A percentile compares a stretch with the other conserved stretches of the same genome.
Evolutionary conservation across 2,329 filamentous ascomycete genomes (phyloP).

Genomic region (Stachybotrys echinatus): DNA sequence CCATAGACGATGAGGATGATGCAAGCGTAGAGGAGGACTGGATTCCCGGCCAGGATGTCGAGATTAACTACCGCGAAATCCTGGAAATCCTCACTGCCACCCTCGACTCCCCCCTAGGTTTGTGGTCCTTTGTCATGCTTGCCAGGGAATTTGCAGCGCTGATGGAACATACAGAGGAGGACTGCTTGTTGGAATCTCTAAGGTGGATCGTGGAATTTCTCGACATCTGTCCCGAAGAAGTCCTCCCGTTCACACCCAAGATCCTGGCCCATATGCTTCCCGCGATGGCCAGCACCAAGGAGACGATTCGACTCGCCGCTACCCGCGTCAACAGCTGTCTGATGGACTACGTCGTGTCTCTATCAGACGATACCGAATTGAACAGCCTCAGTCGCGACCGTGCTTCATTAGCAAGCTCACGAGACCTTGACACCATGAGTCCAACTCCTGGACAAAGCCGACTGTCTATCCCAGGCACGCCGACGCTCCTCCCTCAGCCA

Average conservation of each 20-base stretch:
- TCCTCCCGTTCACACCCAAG: constrained; percentile 88
- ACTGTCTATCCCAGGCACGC: constrained; percentile 32
- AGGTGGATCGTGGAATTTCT: constrained; percentile 96
- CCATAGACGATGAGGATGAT: constrained; percentile 50
- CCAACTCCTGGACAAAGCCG: constrained; percentile 46
- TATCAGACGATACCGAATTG: constrained; percentile 63
- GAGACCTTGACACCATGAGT: constrained; percentile 48
- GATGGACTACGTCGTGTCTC: constrained; percentile 89
- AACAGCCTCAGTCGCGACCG: constrained; percentile 35
- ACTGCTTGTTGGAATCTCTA: constrained; percentile 84
- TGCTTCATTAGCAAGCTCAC: constrained; percentile 45
- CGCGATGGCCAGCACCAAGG: constrained; percentile 86
- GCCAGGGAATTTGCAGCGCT: constrained; percentile 4
- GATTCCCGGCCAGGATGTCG: constrained; percentile 94
- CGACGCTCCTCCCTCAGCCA: constrained; percentile 29
- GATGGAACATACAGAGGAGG: constrained; percentile 59
- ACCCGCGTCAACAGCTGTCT: constrained; percentile 84
- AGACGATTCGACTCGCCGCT: constrained; percentile 83
- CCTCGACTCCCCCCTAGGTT: constrained; percentile 75
- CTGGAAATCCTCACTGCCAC: constrained; percentile 88
- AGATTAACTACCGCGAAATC: constrained; percentile 88
- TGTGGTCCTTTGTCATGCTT: constrained; percentile 12
- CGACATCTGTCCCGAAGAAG: constrained; percentile 95
- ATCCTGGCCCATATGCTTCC: constrained; percentile 88
- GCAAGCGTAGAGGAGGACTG: constrained; percentile 80